Conservation (phyloP, 257 asterid genomes). For the Leonotis leonurus region DNA sequence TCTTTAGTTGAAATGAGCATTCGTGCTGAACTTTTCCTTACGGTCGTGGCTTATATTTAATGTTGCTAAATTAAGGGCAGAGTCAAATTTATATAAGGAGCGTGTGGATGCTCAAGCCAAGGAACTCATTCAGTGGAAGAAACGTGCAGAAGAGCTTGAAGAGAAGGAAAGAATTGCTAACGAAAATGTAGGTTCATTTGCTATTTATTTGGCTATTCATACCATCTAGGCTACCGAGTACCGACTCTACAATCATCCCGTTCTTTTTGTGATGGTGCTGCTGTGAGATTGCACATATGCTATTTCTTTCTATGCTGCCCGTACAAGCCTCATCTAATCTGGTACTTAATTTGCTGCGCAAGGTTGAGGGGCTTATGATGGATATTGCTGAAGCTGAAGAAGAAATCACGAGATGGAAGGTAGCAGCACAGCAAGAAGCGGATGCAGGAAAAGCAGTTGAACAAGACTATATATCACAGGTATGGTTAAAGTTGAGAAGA, state of each 20-base stretch:
- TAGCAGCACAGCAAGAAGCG: constrained; percentile 97
- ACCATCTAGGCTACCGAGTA: not conserved
- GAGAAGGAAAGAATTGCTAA: constrained; percentile 93
- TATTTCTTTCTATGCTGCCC: not conserved
- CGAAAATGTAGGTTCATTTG: constrained; percentile 61
- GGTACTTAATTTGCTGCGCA: constrained; percentile 1
- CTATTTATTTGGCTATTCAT: constrained; percentile 11
- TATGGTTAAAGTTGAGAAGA: constrained; percentile 16
- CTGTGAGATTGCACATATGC: not conserved
- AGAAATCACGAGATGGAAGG: constrained; percentile 92
- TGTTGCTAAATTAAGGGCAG: constrained; percentile 64
- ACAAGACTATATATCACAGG: constrained; percentile 71
- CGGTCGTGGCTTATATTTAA: constrained; percentile 19
- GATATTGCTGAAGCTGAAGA: constrained; percentile 88
- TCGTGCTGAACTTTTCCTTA: constrained; percentile 15
- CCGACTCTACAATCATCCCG: not conserved
- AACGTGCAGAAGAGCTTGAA: constrained; percentile 75
- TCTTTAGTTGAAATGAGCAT: not conserved
- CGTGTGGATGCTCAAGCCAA: constrained; percentile 63
- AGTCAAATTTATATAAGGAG: constrained; percentile 66
- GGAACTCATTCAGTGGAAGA: constrained; percentile 79
- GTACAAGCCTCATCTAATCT: not conserved
- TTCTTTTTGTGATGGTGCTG: not conserved
- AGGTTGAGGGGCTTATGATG: constrained; percentile 98
- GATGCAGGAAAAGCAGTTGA: constrained; percentile 94